Evolutionary conservation across 2,329 filamentous ascomycete genomes (phyloP).

Genomic region (Aspergillus sp.): DNA sequence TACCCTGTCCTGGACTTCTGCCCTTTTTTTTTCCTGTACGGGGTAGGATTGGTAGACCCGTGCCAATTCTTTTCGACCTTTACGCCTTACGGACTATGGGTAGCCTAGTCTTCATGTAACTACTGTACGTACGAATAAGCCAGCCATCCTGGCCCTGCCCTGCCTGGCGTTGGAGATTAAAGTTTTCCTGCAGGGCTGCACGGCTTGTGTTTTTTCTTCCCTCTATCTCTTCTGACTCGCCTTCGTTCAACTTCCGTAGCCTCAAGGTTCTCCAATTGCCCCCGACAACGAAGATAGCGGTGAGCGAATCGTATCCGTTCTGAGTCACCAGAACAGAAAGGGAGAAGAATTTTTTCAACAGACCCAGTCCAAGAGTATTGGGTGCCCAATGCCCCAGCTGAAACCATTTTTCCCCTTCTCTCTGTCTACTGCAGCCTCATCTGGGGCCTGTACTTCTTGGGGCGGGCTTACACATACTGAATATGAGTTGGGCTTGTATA

Average conservation of each 20-base stretch:
- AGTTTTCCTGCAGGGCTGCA: neutral
- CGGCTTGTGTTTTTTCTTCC: neutral
- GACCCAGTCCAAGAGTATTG: neutral
- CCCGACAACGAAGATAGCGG: neutral
- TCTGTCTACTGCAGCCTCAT: neutral
- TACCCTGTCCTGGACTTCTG: neutral
- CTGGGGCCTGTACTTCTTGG: neutral
- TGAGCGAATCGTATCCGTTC: neutral
- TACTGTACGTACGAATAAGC: neutral
- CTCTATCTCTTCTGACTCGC: neutral
- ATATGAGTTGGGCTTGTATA: neutral
- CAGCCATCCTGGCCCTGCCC: neutral
- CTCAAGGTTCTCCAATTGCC: neutral
- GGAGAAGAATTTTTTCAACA: neutral
- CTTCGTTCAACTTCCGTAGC: neutral
- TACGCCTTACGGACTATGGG: too few relatives aligned
- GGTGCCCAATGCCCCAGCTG: neutral
- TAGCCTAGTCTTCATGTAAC: neutral
- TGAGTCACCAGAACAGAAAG: neutral
- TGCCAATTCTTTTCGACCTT: too few relatives aligned
- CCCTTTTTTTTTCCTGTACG: too few relatives aligned
- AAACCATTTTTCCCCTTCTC: neutral
- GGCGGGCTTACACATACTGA: neutral
- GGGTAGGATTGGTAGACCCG: too few relatives aligned
- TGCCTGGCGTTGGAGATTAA: neutral